Evolutionary conservation across 164 flowering plant species (phyloP).

Genomic region (Umbilicus rupestris): DNA sequence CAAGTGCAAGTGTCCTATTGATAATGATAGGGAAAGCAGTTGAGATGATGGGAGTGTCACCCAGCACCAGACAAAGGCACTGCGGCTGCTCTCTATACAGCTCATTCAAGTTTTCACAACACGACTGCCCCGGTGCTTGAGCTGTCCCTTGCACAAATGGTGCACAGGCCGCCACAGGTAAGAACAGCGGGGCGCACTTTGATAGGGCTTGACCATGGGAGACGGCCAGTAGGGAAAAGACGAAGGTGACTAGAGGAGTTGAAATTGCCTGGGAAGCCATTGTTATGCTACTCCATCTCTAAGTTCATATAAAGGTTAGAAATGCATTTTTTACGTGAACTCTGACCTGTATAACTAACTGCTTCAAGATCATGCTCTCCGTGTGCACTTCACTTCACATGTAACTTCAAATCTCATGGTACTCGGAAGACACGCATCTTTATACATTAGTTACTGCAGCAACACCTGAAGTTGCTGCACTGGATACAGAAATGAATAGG

Average conservation of each 20-base stretch:
- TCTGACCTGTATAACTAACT: not conserved
- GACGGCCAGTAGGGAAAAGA: conserved; percentile 7
- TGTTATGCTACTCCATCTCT: not conserved
- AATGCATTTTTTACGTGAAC: not conserved
- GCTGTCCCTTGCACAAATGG: conserved; percentile 58
- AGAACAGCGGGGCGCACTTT: conserved; percentile 30
- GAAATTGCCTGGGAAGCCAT: not conserved
- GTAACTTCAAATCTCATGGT: too few relatives aligned
- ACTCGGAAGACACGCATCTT: too few relatives aligned
- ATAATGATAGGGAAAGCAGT: conserved; percentile 47
- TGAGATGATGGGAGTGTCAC: conserved; percentile 19
- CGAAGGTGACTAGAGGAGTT: conserved; percentile 8
- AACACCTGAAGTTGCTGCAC: too few relatives aligned
- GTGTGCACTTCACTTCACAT: not conserved
- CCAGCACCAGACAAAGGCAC: conserved; percentile 62
- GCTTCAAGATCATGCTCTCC: not conserved
- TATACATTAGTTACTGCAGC: too few relatives aligned
- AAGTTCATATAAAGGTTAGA: not conserved
- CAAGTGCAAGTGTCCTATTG: conserved; percentile 48
- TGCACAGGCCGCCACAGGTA: conserved; percentile 42
- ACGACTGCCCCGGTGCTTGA: conserved; percentile 26
- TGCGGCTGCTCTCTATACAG: conserved; percentile 30
- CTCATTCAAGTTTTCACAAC: conserved; percentile 47
- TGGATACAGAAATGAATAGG: too few relatives aligned
- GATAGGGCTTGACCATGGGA: conserved; percentile 15